These are phyloP conservation scores for Elsinoe perseae DNA, from an alignment of 2,329 filamentous ascomycete genomes.

Conservation along the genomic window DNA sequence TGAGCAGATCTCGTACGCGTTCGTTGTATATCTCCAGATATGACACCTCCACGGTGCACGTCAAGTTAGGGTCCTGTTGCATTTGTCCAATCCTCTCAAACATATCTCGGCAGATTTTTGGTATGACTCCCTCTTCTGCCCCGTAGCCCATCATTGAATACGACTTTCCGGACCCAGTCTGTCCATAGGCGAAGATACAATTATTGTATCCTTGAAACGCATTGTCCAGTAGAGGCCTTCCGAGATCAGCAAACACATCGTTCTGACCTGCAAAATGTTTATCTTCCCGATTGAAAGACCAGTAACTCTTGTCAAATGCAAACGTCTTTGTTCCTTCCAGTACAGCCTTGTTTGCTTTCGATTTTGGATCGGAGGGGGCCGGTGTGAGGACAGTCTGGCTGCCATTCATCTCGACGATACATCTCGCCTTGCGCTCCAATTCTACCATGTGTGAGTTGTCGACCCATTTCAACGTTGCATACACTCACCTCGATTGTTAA, in stretches of 20 bases:
- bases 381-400: conserved; percentile 79
- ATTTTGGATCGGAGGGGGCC: conserved; percentile 52
- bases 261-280: conserved; percentile 83
- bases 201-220: conserved; percentile 99
- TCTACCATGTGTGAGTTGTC: conserved; percentile 46
- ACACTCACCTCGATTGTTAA: conserved; percentile 79
- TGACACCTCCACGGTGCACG: conserved; percentile 93
- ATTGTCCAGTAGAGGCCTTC: conserved; percentile 87
- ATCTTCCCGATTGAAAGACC: conserved; percentile 85
- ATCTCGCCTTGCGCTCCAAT: conserved; percentile 85
- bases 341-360: conserved; percentile 58
- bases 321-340: conserved; percentile 70
- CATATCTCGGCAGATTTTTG: conserved; percentile 95
- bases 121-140: conserved; percentile 89
- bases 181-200: conserved; percentile 98
- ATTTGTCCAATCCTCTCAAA: conserved; percentile 73
- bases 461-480: background rate
- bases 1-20: conserved; percentile 87
- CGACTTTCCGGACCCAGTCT: conserved; percentile 96
- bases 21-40: conserved; percentile 99
- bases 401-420: conserved; percentile 94
- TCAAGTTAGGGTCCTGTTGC: conserved; percentile 63
- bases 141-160: conserved; percentile 99
- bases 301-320: conserved; percentile 95
- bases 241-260: conserved; percentile 79